Percentiles rank a stretch among this genome's conserved stretches.
Conservation (phyloP, 306 rosid genomes). For the Acacia melanoxylon region DNA sequence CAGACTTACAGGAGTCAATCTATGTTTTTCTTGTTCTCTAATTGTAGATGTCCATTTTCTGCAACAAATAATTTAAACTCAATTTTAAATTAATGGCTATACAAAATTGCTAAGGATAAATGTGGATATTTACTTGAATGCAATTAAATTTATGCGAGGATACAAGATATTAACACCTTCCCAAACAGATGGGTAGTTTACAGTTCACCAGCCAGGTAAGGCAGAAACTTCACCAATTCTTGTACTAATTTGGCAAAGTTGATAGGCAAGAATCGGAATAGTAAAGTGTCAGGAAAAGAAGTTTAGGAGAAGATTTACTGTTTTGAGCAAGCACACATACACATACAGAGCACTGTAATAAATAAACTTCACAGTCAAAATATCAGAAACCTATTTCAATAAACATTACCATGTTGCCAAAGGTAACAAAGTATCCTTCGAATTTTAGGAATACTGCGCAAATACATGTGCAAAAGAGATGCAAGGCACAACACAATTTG, state of each 20-base stretch:
- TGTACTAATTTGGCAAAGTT: background rate
- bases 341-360: background rate
- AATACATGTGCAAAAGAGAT: background rate
- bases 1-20: conserved; percentile 82
- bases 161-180: background rate
- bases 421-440: background rate
- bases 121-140: conserved; percentile 4
- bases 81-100: conserved; percentile 15
- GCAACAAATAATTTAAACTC: conserved; percentile 44
- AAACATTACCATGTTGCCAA: background rate
- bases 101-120: conserved; percentile 7
- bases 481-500: background rate
- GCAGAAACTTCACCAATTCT: background rate
- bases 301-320: background rate
- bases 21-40: conserved; percentile 79
- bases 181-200: background rate
- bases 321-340: background rate
- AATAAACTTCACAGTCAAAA: background rate
- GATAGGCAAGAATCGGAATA: background rate
- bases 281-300: background rate
- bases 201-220: background rate
- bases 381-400: background rate
- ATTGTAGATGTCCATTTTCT: conserved; percentile 90
- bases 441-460: background rate
- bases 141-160: background rate